These are phyloP conservation scores for Phytophthora melonis DNA, from an alignment of 352 stramenopile genomes.

Conservation along the genomic window DNA sequence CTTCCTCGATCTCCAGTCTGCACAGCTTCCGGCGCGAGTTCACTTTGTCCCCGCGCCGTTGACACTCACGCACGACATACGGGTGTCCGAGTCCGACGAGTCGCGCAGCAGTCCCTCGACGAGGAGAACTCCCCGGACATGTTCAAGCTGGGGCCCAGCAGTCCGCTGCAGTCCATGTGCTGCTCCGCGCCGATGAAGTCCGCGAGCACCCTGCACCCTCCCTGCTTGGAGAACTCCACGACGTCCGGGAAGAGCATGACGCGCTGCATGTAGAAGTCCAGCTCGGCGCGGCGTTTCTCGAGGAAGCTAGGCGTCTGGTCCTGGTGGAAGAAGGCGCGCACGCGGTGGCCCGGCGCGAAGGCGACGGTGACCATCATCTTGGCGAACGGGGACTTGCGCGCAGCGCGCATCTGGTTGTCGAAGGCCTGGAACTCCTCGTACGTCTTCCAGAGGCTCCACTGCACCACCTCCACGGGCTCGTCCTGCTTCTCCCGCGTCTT, in stretches of 20 bases:
- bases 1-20: conserved; percentile 79
- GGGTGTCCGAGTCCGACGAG: conserved; percentile 41
- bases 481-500: conserved; percentile 51
- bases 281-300: conserved; percentile 77
- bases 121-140: conserved; percentile 39
- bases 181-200: conserved; percentile 67
- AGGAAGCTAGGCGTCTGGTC: conserved; percentile 75
- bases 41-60: conserved; percentile 25
- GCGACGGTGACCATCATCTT: conserved; percentile 89
- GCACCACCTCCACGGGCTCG: conserved; percentile 43
- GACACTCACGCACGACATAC: conserved; percentile 29
- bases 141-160: conserved; percentile 33
- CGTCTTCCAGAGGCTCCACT: conserved; percentile 85
- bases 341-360: conserved; percentile 71
- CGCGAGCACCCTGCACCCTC: conserved; percentile 67
- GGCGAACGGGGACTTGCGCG: conserved; percentile 59
- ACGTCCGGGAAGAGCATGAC: conserved; percentile 83
- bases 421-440: conserved; percentile 86
- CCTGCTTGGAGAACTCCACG: conserved; percentile 59
- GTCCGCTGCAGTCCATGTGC: conserved; percentile 55
- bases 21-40: conserved; percentile 49
- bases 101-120: conserved; percentile 31
- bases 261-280: conserved; percentile 88
- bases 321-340: conserved; percentile 83
- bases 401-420: conserved; percentile 67